These are phyloP conservation scores for Debaryomyces sp. DNA, from an alignment of 1,139 yeast species.

Conservation along the genomic window DNA sequence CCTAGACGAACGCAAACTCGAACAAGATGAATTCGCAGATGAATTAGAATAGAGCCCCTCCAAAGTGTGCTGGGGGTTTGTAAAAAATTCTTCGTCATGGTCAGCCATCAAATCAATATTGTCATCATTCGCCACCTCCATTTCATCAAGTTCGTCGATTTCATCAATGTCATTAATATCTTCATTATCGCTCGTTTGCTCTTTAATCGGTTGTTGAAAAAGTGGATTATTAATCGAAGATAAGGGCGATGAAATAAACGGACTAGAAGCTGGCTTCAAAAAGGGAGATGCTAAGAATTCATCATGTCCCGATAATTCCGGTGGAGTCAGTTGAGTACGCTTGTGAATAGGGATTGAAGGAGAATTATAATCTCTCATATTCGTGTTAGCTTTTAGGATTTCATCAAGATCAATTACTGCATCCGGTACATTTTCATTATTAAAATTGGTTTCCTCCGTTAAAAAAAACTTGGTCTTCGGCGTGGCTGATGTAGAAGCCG, in stretches of 20 bases:
- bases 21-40: constrained; percentile 39
- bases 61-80: constrained; percentile 27
- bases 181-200: constrained; percentile 18
- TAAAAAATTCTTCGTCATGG: constrained; percentile 23
- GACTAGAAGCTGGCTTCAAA: constrained; percentile 24
- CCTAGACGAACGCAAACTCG: constrained; percentile 31
- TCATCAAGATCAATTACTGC: constrained; percentile 67
- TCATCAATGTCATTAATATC: constrained; percentile 27
- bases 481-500: constrained; percentile 21
- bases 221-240: constrained; percentile 25
- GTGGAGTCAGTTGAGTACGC: constrained; percentile 55
- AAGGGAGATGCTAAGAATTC: constrained; percentile 41
- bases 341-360: constrained; percentile 28
- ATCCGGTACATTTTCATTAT: constrained; percentile 52
- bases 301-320: constrained; percentile 26
- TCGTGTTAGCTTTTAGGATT: constrained; percentile 47
- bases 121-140: constrained; percentile 13
- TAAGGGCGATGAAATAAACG: constrained; percentile 30
- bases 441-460: constrained; percentile 36
- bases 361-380: constrained; percentile 24
- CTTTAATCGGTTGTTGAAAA: constrained; percentile 37
- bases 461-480: constrained; percentile 31
- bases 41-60: constrained; percentile 30
- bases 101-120: constrained; percentile 12
- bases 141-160: constrained; percentile 25